Conservation (phyloP, 2,329 filamentous ascomycete genomes). For the Fusarium sp. region DNA sequence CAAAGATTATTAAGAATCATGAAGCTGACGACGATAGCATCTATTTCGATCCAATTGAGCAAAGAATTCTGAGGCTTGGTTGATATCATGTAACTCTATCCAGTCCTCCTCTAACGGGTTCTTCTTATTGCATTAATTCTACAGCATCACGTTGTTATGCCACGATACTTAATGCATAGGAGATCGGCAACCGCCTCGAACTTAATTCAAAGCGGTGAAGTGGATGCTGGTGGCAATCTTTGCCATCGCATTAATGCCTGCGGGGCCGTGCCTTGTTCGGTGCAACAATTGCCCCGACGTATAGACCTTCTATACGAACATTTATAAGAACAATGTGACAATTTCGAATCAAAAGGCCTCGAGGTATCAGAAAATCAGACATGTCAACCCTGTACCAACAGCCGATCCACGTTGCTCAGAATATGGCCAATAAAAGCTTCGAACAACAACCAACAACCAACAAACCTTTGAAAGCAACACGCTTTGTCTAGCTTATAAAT, state of each 20-base stretch:
- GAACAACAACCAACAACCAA: background rate
- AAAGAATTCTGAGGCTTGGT: accelerated
- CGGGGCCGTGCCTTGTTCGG: background rate
- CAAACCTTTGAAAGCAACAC: background rate
- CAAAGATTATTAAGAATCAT: background rate
- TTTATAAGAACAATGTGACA: background rate
- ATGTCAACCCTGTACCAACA: background rate
- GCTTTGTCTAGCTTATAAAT: conserved; percentile 10
- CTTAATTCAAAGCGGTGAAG: background rate
- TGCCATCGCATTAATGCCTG: background rate
- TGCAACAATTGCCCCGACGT: background rate
- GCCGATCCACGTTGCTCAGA: background rate
- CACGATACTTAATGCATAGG: no score
- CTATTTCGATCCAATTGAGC: no score
- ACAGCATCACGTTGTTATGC: background rate
- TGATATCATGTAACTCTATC: accelerated
- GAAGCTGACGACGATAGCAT: no score
- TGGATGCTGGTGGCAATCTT: background rate
- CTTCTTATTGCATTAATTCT: background rate
- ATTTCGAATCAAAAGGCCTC: background rate
- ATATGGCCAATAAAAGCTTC: background rate
- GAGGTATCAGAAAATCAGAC: background rate
- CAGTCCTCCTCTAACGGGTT: background rate
- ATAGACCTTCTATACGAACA: background rate
- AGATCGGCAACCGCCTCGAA: background rate